Evolutionary conservation across 2,329 filamentous ascomycete genomes (phyloP), one percentile per base, ranked within the genome.

Genomic region (Aspergillus pseudonomiae): DNA sequence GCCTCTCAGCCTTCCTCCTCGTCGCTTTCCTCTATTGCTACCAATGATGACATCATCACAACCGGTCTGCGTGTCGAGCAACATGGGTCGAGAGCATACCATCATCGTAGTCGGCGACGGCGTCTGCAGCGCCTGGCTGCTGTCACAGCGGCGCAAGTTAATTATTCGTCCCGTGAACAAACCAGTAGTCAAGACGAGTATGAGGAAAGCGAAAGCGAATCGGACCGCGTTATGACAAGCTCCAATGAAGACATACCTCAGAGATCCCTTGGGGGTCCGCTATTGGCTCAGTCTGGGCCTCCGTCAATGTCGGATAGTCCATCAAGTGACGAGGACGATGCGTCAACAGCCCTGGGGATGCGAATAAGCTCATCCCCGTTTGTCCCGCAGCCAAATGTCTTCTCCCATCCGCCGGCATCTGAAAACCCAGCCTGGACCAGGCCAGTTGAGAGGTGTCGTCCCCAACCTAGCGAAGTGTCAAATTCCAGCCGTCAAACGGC

Each of bases 1-100:
- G 88, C 91, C 54, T 97, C 94, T 4, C 92, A 95, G 71, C 93
- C 94, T 9, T 97, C 94, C 0, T 96, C 94, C 2, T 97, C 94
- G 2, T 97, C 94, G 16, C 83, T 97, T 14, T 97, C 94, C 24
- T 97, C 86, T 24, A 79, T 88, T 60, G 88, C 90, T 74, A 78
- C 78, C 59, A 78, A 86, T 66, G 93, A 97, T 68, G 94, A 97
- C 73, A 94, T 97, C 69, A 91, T 97, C 68, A 96, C 93, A 2
- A 95, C 92, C 6, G 94, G 94, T 30, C 85, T 97, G 48, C 88
- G 89, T 59, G 89, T 97, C 59, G 89, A 91, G 67, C 84, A 85
- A 68, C 85, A 86, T 70, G 84, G 65, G 11, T 62, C 65, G 46
- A 63, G 65, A 24, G 64, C 87, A 53, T 87, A 88, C 69, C 79